A percentile compares a stretch with the other conserved stretches of the same genome.
Conservation (phyloP, 1,284 basidiomycete species). For the Taiwanofungus camphoratus region DNA sequence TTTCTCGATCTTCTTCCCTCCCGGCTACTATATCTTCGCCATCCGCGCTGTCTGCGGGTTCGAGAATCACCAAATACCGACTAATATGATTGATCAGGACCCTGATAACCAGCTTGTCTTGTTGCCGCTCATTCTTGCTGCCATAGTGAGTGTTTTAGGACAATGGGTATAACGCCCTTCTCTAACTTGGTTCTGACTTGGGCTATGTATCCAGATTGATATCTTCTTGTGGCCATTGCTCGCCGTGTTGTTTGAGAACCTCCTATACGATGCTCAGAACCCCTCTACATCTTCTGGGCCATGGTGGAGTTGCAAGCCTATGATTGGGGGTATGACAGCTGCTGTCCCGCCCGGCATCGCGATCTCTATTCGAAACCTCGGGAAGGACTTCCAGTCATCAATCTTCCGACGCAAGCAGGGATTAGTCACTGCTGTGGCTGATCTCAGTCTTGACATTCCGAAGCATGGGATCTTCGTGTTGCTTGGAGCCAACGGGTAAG, state of each 20-base stretch:
- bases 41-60: constrained; percentile 61
- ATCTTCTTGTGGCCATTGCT: constrained; percentile 68
- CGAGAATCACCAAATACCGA: constrained; percentile 50
- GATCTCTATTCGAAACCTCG: constrained; percentile 54
- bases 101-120: constrained; percentile 52
- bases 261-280: constrained; percentile 56
- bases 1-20: constrained; percentile 68
- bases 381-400: constrained; percentile 49
- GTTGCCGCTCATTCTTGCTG: constrained; percentile 56
- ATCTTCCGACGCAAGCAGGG: constrained; percentile 31
- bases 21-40: constrained; percentile 70
- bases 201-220: constrained; percentile 41
- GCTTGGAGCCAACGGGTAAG: constrained; percentile 66
- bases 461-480: constrained; percentile 70
- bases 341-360: constrained; percentile 39
- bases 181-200: not conserved
- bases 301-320: constrained; percentile 20
- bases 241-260: constrained; percentile 52
- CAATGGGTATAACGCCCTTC: not conserved
- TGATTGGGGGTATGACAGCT: constrained; percentile 15
- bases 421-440: constrained; percentile 52
- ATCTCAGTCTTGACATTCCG: constrained; percentile 62
- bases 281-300: constrained; percentile 15
- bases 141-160: constrained; percentile 41
- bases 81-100: constrained; percentile 48